phyloP scores from a whole-genome alignment of 2,329 filamentous ascomycete genomes.

The Colletotrichum filicis region DNA sequence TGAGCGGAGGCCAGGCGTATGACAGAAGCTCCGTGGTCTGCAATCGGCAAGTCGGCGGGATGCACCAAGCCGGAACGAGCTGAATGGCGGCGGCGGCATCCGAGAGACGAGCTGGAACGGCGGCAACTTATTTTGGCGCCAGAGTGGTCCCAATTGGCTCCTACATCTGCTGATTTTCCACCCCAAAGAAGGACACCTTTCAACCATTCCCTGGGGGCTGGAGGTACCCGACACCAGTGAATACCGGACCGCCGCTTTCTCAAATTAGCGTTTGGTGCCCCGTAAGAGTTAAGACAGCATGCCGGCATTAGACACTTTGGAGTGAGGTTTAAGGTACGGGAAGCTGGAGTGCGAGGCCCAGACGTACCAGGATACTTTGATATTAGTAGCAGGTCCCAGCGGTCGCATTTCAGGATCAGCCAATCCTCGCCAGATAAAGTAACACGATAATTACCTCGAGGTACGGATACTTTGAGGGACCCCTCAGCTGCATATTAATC shows the following conservation, averaged over 20 bases:
- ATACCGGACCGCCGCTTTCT: background rate
- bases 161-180: conserved; percentile 37
- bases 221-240: background rate
- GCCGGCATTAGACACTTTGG: background rate
- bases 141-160: conserved; percentile 29
- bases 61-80: conserved; percentile 33
- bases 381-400: background rate
- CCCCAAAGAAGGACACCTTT: conserved; percentile 36
- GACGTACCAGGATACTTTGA: conserved; percentile 6
- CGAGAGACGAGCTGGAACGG: conserved; percentile 32
- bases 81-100: conserved; percentile 31
- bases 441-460: conserved; percentile 11
- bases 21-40: conserved; percentile 19
- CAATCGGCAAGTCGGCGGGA: conserved; percentile 28
- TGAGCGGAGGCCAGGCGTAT: conserved; percentile 17
- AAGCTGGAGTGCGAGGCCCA: background rate
- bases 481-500: conserved; percentile 26
- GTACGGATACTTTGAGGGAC: background rate
- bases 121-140: conserved; percentile 25
- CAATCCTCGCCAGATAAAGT: conserved; percentile 34
- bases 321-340: background rate
- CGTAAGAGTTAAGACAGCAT: background rate
- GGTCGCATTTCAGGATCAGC: conserved; percentile 25
- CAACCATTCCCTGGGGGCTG: background rate
- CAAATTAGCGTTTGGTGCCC: background rate